These are phyloP conservation scores for Clavispora santaluciae DNA, from an alignment of 805 yeast species.

Conservation along the genomic window DNA sequence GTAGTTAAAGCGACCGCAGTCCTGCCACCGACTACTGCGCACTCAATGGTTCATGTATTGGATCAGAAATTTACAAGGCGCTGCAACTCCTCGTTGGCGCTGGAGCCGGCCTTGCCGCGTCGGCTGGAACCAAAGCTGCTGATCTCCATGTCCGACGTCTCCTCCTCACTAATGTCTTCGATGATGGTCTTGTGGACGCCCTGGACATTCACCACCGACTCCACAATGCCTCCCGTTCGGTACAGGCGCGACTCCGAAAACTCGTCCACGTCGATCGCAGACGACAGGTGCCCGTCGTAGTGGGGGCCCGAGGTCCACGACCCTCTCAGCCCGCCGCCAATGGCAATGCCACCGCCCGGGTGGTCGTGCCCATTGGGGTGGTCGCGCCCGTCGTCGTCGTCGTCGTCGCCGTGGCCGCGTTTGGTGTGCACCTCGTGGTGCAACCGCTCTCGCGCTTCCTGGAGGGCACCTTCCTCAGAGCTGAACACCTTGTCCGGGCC, in stretches of 20 bases:
- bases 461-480: conserved; percentile 42
- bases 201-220: conserved; percentile 74
- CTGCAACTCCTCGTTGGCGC: conserved; percentile 13
- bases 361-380: background rate
- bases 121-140: conserved; percentile 5
- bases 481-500: conserved; percentile 35
- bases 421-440: background rate
- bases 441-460: conserved; percentile 18
- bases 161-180: conserved; percentile 53
- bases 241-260: conserved; percentile 33
- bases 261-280: conserved; percentile 14
- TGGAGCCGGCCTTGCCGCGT: conserved; percentile 4
- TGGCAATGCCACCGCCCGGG: background rate
- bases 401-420: background rate
- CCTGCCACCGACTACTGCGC: too few species aligned
- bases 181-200: conserved; percentile 86
- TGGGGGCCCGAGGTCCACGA: background rate
- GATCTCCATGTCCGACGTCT: conserved; percentile 21
- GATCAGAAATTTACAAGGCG: conserved; percentile 12
- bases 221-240: conserved; percentile 65
- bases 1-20: too few species aligned
- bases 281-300: conserved; percentile 1
- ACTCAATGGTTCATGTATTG: too few species aligned
- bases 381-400: conserved; percentile 7
- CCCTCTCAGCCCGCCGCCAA: background rate